Evolutionary conservation across 306 rosid genomes (phyloP).

Genomic region (Cucurbita argyrosperma): DNA sequence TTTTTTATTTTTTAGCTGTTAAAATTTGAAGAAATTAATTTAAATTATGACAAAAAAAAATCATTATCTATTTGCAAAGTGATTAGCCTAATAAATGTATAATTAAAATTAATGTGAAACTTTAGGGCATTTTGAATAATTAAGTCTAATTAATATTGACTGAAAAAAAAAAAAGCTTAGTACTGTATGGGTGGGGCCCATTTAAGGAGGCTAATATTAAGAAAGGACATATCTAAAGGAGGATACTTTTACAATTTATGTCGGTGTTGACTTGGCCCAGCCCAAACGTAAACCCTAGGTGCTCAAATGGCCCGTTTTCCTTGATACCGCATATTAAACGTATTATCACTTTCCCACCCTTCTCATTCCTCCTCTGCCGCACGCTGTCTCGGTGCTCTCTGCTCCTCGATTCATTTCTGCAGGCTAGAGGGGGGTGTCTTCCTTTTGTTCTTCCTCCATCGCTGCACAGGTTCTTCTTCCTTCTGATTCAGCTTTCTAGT

Average conservation of each 20-base stretch:
- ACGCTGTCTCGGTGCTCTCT: neutral
- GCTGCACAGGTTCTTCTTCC: neutral
- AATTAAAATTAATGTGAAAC: too few species aligned
- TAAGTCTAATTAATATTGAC: neutral
- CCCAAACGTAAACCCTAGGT: neutral
- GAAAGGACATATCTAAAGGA: neutral
- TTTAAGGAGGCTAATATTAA: neutral
- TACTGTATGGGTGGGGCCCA: neutral
- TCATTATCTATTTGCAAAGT: too few species aligned
- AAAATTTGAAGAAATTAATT: too few species aligned
- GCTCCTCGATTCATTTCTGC: neutral
- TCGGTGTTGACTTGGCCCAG: neutral
- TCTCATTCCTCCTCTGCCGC: neutral
- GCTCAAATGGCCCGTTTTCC: neutral
- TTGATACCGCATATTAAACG: neutral
- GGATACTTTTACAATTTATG: neutral
- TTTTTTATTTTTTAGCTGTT: too few species aligned
- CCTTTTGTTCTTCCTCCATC: neutral
- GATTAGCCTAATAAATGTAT: too few species aligned
- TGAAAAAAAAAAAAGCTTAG: neutral
- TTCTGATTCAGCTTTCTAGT: neutral
- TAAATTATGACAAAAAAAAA: too few species aligned
- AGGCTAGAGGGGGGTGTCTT: neutral
- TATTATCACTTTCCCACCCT: neutral
- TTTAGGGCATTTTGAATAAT: neutral